A percentile compares a stretch with the other conserved stretches of the same genome.
Conservation (phyloP, 2,329 filamentous ascomycete species). For the Fusarium compactum region DNA sequence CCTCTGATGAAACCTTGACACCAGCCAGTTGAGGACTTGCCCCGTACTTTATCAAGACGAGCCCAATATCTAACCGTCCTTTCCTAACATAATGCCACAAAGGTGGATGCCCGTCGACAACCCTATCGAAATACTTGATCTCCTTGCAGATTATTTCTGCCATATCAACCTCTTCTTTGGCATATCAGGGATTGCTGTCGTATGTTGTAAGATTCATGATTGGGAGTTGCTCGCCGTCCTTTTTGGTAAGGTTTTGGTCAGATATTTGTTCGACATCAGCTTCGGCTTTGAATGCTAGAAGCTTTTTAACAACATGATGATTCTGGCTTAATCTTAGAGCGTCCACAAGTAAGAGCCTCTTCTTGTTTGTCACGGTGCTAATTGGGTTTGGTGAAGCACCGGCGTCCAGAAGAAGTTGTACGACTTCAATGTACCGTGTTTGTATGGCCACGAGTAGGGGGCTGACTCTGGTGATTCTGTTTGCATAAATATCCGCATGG, state of each 20-base stretch:
- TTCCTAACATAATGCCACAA: slow-evolving; percentile 30
- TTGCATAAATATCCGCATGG: slow-evolving; percentile 23
- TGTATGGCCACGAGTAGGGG: slow-evolving; percentile 19
- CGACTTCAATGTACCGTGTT: slow-evolving; percentile 18
- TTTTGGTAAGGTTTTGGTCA: background rate
- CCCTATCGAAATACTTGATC: slow-evolving; percentile 19
- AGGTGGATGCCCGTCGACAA: slow-evolving; percentile 24
- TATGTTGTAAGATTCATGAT: slow-evolving; percentile 30
- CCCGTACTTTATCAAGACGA: slow-evolving; percentile 27
- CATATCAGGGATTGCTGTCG: slow-evolving; percentile 20
- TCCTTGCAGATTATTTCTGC: slow-evolving; percentile 22
- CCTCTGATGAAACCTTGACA: slow-evolving; percentile 22
- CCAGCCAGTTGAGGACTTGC: slow-evolving; percentile 26
- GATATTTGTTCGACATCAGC: slow-evolving; percentile 27
- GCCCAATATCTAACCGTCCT: slow-evolving; percentile 27
- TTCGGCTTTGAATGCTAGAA: slow-evolving; percentile 31
- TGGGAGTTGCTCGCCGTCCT: slow-evolving; percentile 7
- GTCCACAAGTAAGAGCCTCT: slow-evolving; percentile 24
- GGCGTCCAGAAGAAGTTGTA: slow-evolving; percentile 27
- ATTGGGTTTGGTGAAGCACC: slow-evolving; percentile 38
- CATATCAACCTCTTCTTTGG: slow-evolving; percentile 19
- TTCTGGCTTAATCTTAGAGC: slow-evolving; percentile 19
- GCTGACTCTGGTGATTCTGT: background rate
- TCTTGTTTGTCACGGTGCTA: slow-evolving; percentile 2
- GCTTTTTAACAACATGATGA: slow-evolving; percentile 4